Conservation (phyloP, 192 early-diverging fungal genomes). For the Coemansia sp. region DNA sequence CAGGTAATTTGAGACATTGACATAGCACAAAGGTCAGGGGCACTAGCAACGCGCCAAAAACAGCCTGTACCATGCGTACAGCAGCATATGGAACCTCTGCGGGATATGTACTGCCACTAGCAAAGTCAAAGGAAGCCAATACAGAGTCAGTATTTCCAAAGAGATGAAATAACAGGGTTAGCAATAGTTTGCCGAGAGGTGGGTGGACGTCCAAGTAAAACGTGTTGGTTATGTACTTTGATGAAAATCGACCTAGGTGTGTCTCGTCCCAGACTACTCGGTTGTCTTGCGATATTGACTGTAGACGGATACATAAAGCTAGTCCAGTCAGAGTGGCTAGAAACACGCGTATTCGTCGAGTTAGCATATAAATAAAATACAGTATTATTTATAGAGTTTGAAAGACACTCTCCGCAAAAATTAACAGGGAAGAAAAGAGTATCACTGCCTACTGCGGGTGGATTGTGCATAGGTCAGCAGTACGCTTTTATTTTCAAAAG, state of each 20-base stretch:
- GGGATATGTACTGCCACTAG: constrained; percentile 78
- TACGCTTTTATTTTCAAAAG: not conserved
- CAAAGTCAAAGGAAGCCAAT: constrained; percentile 81
- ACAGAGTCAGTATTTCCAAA: constrained; percentile 61
- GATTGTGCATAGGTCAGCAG: not conserved
- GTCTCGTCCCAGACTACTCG: constrained; percentile 90
- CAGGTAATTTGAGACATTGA: constrained; percentile 12
- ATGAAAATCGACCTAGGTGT: constrained; percentile 96
- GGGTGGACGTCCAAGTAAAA: constrained; percentile 99
- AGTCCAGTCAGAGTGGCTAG: constrained; percentile 12
- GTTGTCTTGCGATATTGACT: constrained; percentile 59
- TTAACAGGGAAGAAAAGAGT: not conserved
- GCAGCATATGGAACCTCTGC: constrained; percentile 83
- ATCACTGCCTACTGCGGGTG: not conserved
- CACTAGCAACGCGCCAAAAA: constrained; percentile 75
- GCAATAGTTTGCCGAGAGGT: constrained; percentile 79
- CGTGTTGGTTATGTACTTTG: constrained; percentile 82
- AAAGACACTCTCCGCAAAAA: not conserved
- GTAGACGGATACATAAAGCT: constrained; percentile 36
- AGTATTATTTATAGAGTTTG: not conserved
- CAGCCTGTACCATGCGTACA: constrained; percentile 75
- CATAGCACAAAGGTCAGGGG: constrained; percentile 75
- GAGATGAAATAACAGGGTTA: constrained; percentile 68
- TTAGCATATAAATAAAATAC: constrained; percentile 1
- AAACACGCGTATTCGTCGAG: not conserved